These are phyloP conservation scores for Blastomyces emzantsi DNA, from an alignment of 2,329 filamentous ascomycete species.

Conservation along the genomic window DNA sequence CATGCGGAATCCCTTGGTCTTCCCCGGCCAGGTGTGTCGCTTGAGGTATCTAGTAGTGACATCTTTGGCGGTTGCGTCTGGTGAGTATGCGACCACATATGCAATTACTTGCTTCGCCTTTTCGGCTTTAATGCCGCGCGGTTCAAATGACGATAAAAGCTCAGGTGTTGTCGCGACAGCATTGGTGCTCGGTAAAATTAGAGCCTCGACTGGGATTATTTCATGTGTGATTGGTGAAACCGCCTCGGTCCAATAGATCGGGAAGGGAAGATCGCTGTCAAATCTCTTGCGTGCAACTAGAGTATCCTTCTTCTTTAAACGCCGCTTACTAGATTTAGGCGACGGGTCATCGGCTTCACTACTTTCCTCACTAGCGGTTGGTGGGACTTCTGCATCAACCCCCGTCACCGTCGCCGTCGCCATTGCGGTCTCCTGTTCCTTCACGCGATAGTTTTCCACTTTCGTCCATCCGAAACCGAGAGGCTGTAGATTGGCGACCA, in stretches of 20 bases:
- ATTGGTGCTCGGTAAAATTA: slow-evolving; percentile 49
- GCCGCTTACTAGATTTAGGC: neutral
- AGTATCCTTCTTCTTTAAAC: neutral
- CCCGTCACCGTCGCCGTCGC: slow-evolving; percentile 13
- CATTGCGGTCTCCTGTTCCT: slow-evolving; percentile 19
- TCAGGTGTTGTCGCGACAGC: slow-evolving; percentile 64
- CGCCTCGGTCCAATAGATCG: slow-evolving; percentile 89
- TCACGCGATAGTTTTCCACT: slow-evolving; percentile 61
- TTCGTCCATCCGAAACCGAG: slow-evolving; percentile 88
- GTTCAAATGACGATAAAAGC: slow-evolving; percentile 65
- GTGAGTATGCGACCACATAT: slow-evolving; percentile 74
- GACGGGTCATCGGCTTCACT: neutral
- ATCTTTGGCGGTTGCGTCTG: slow-evolving; percentile 85
- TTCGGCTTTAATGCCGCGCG: slow-evolving; percentile 72
- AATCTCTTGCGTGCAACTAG: slow-evolving; percentile 32
- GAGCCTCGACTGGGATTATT: slow-evolving; percentile 68
- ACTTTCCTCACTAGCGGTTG: neutral
- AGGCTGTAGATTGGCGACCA: slow-evolving; percentile 78
- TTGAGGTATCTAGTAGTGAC: slow-evolving; percentile 87
- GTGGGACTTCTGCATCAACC: slow-evolving; percentile 19
- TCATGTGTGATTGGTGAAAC: slow-evolving; percentile 72
- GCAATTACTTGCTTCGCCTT: slow-evolving; percentile 82
- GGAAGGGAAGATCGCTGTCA: slow-evolving; percentile 73
- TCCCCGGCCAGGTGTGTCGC: slow-evolving; percentile 70
- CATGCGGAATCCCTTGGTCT: slow-evolving; percentile 78